phyloP scores from a whole-genome alignment of 2,329 filamentous ascomycete species.

The Epichloe sylvatica region DNA sequence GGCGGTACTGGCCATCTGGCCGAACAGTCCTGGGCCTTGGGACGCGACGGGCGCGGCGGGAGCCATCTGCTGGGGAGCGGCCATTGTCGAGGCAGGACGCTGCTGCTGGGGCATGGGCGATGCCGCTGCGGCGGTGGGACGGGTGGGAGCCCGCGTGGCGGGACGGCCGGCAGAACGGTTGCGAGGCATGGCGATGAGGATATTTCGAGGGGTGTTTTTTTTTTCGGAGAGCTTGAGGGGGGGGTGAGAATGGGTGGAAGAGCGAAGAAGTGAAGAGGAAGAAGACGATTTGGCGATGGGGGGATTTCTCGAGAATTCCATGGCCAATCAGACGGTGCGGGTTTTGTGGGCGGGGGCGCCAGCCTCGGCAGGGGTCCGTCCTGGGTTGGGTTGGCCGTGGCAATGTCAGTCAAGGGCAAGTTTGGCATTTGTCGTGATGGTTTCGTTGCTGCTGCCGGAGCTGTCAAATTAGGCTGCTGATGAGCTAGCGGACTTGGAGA shows the following conservation, averaged over 20 bases:
- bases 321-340: constrained; percentile 16
- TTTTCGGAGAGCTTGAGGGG: neutral
- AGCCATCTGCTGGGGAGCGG: constrained; percentile 35
- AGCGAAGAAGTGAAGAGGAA: constrained; percentile 9
- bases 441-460: too few species aligned
- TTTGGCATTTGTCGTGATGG: neutral
- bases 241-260: neutral
- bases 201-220: too few species aligned
- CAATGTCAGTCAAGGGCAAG: neutral
- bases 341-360: constrained; percentile 14
- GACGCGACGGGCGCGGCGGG: constrained; percentile 30
- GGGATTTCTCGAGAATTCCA: constrained; percentile 11
- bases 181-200: constrained; percentile 51
- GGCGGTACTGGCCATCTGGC: constrained; percentile 94
- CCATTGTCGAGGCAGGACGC: constrained; percentile 57
- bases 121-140: constrained; percentile 50
- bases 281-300: constrained; percentile 10
- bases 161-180: constrained; percentile 52
- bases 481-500: too few species aligned
- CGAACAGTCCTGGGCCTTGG: constrained; percentile 73
- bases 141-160: constrained; percentile 29
- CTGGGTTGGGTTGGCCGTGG: neutral
- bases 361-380: constrained; percentile 8
- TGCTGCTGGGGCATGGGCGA: constrained; percentile 46
- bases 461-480: too few species aligned